Evolutionary conservation across 306 rosid species (phyloP).

Genomic region (Casuarina equisetifolia): DNA sequence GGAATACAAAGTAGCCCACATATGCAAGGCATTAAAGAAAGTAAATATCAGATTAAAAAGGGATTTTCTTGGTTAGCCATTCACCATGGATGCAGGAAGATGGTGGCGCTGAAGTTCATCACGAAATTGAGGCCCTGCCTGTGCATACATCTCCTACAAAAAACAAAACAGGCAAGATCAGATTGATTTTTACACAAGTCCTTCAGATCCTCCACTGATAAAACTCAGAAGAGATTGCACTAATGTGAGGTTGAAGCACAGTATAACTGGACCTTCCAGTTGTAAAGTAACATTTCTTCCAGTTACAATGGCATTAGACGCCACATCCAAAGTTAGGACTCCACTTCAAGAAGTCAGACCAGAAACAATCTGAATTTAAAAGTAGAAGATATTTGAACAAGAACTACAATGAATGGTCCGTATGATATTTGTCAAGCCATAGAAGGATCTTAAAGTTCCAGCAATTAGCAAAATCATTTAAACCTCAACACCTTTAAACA

Average conservation of each 20-base stretch:
- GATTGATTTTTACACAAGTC: neutral
- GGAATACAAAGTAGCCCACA: neutral
- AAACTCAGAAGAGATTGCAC: neutral
- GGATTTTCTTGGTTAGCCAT: slow-evolving; percentile 15
- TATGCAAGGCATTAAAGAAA: neutral
- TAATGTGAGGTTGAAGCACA: neutral
- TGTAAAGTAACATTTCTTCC: neutral
- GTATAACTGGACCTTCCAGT: neutral
- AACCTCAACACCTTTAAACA: too few relatives aligned
- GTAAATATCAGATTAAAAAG: slow-evolving; percentile 4
- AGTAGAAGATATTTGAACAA: too few relatives aligned
- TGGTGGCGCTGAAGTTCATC: slow-evolving; percentile 92
- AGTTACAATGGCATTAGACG: neutral
- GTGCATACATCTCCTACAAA: slow-evolving; percentile 90
- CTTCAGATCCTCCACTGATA: neutral
- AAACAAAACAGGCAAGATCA: slow-evolving; percentile 19
- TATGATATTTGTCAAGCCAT: too few relatives aligned
- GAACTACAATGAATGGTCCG: too few relatives aligned
- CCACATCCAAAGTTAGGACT: neutral
- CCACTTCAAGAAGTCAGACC: too few relatives aligned
- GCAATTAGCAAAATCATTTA: too few relatives aligned
- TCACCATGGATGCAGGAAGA: slow-evolving; percentile 86
- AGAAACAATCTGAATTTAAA: too few relatives aligned
- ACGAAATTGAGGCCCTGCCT: slow-evolving; percentile 92
- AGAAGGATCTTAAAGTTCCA: too few relatives aligned